Evolutionary conservation across 2,329 filamentous ascomycete species (phyloP), one percentile per base, ranked within the genome.

Genomic region (Camptophora hylomeconis): DNA sequence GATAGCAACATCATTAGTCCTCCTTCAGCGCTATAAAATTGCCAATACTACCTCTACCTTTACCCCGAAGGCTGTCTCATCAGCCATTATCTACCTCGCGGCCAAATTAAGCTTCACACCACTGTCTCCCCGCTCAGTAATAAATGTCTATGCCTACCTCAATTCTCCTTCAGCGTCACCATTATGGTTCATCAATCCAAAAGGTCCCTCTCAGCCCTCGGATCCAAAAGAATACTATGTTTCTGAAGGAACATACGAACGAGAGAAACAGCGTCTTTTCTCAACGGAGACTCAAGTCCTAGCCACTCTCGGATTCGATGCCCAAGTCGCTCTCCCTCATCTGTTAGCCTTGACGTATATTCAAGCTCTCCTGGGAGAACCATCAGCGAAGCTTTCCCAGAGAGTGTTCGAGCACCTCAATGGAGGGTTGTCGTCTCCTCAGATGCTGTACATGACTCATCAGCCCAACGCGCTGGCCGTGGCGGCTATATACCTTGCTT

Each of bases 301-400:
- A 2, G 72, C 73, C 36, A 65, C 72, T 0, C 63, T 94, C 1
- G 75, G 75, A 9, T 95, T 93, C 53, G 71, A 92, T 45, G 80
- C 77, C 2, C 81, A 89, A 42, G 81, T 92, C 7, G 74, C 81
- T 1, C 66, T 94, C 1, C 89, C 89, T 0, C 82, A 95, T 48
- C 70, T 80, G 0, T 69, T 95, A 9, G 81, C 81, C 34, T 69
- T 95, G 33, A 94, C 86, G 5, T 98, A 95, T 50, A 70, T 95
- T 1, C 87, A 95, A 56, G 78, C 86, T 0, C 69, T 98, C 11
- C 81, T 83, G 34, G 76, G 80, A 26, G n/a, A n/a, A n/a, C n/a
- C n/a, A n/a, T 65, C 75, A 4, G 51, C 50, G 2, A 56, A 56
- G 5, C 62, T 92, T 2, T 69, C 80, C 1, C 62, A 65, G 30